Conservation (phyloP, 345 rosid species). For the Citrus glauca region DNA sequence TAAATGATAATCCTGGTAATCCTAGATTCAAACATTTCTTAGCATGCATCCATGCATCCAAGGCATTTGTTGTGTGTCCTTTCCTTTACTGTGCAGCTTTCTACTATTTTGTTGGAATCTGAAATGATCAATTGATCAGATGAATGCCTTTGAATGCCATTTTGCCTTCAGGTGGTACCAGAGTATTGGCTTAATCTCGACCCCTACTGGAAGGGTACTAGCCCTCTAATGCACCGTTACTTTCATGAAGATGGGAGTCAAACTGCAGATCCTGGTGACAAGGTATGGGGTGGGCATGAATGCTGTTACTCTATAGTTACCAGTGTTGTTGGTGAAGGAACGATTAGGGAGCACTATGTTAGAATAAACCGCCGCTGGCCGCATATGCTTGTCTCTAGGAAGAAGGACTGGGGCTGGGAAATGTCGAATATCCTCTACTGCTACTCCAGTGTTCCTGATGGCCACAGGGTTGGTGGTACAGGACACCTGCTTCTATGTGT, state of each 20-base stretch:
- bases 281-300: constrained; percentile 67
- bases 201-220: constrained; percentile 50
- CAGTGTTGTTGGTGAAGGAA: constrained; percentile 21
- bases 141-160: not conserved
- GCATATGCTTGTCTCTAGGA: too few relatives aligned
- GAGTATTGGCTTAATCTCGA: constrained; percentile 61
- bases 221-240: constrained; percentile 48
- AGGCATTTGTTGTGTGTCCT: too few relatives aligned
- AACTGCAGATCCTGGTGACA: constrained; percentile 54
- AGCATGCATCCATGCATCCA: too few relatives aligned
- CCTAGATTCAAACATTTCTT: too few relatives aligned
- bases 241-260: constrained; percentile 63
- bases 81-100: not conserved
- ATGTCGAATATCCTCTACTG: too few relatives aligned
- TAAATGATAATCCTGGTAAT: too few relatives aligned
- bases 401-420: too few relatives aligned
- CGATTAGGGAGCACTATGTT: too few relatives aligned
- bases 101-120: too few relatives aligned
- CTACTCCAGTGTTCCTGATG: too few relatives aligned
- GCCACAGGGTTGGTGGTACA: constrained; percentile 41
- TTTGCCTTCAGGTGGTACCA: constrained; percentile 40
- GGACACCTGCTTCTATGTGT: constrained; percentile 31
- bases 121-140: too few relatives aligned
- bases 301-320: constrained; percentile 48
- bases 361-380: too few relatives aligned